Base-by-base conservation (phyloP, 129 eudicot species). In the Artemisia argyi region DNA sequence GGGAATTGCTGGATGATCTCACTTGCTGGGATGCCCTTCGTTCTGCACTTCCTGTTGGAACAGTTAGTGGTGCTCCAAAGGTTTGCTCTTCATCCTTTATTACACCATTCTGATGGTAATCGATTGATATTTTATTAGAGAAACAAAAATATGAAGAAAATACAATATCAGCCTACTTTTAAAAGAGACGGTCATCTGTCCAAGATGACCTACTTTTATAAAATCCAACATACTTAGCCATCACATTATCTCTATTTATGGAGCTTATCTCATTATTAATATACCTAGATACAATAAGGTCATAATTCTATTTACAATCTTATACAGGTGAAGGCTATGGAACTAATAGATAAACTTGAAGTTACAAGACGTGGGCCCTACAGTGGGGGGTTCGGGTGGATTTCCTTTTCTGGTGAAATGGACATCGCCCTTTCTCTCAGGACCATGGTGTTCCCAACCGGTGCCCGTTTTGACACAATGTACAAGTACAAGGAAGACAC, bases 61-160 rank as follows among this genome's bases (percentile, higher is more conserved):
- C 97, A 28, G 92, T 93, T 65, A 89, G 96, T 65, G 97, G 97
- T 18, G 95, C 91, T 16, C 97, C 98, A 67, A 93, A 93, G 96
- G 98, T 92, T 73, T 10, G 68, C 11, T 64, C 20, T 57, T 79
- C 22, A 1, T 46, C 48, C 7, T 22, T 47, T 18, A 20, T 39
- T 3, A 35, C 62, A 18, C 46, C 66, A 54, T 50, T 52, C 9
- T 39, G 46, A 7, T 39, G 46, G 46, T 39, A 39, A 9, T 7
- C 46, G 10, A 39, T 39, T 39, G 46, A 39, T 39, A 39, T 39
- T 35, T 35, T 8, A 39, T 39, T 1, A 39, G 46, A 39, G 8
- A 39, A 39, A 7, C 46, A 7, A 39, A 39, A 39, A 39, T 39
- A 39, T 39, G 11, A 39, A 39, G 46, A 39, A 39, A 7, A 39